Evolutionary conservation across 176 grass and related monocot genomes (phyloP).

Genomic region (Leersia perrieri): DNA sequence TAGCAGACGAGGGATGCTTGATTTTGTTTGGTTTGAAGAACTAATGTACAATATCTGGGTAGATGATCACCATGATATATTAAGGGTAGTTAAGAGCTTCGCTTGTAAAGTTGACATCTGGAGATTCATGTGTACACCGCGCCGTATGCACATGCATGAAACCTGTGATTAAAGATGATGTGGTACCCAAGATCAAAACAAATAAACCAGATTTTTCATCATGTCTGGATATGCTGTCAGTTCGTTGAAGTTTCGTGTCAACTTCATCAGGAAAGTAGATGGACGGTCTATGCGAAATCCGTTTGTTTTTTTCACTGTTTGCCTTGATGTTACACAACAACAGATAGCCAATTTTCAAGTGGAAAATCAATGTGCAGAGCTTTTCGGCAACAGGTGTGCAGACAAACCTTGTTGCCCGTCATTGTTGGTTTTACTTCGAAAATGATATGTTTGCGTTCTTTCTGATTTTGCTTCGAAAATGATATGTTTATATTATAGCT

Average conservation of each 20-base stretch:
- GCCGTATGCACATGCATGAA: background rate
- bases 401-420: background rate
- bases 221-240: background rate
- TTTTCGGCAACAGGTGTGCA: background rate
- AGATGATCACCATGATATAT: background rate
- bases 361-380: background rate
- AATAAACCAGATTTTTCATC: background rate
- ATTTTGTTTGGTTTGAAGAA: background rate
- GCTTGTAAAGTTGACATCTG: constrained; percentile 11
- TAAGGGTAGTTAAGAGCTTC: background rate
- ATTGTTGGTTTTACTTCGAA: constrained; percentile 7
- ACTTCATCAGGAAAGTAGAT: background rate
- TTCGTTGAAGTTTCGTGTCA: background rate
- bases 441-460: background rate
- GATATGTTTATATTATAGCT: background rate
- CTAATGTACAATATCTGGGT: background rate
- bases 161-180: background rate
- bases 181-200: background rate
- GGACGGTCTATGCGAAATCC: background rate
- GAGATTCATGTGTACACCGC: constrained; percentile 21
- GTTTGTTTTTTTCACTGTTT: background rate
- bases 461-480: background rate
- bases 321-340: background rate
- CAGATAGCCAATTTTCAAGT: background rate
- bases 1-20: constrained; percentile 9